Conservation (phyloP, 2,329 filamentous ascomycete species). For the Macrophomina pseudophaseolina region DNA sequence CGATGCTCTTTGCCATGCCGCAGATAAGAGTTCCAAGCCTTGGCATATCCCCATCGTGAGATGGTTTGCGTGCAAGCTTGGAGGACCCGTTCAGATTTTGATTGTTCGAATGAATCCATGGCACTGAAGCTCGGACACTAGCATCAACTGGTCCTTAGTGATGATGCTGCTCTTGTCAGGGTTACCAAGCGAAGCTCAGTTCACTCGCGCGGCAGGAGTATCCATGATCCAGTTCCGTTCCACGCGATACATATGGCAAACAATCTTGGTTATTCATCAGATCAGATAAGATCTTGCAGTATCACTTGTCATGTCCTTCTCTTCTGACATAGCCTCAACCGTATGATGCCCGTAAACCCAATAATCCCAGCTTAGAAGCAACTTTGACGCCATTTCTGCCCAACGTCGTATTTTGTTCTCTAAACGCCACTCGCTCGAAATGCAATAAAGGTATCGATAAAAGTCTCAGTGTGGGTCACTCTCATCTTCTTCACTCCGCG, state of each 20-base stretch:
- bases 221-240: not conserved
- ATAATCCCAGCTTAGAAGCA: not conserved
- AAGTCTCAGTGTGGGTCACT: not conserved
- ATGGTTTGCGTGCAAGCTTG: no score
- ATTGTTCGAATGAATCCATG: no score
- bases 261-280: no score
- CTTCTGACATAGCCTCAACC: not conserved
- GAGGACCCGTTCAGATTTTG: no score
- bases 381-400: constrained; percentile 15
- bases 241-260: no score
- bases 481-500: constrained; percentile 5
- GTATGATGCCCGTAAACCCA: not conserved
- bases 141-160: no score
- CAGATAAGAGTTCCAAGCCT: no score
- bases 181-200: no score
- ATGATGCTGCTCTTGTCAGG: no score
- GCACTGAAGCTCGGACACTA: no score
- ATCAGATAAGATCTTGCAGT: constrained; percentile 14
- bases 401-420: constrained; percentile 1
- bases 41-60: no score
- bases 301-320: not conserved
- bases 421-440: constrained; percentile 26
- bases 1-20: not conserved
- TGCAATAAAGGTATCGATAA: constrained; percentile 19
- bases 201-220: not conserved